phyloP scores from a whole-genome alignment of 1,139 yeast species.

The Hemisphaericaspora lyxosophila region DNA sequence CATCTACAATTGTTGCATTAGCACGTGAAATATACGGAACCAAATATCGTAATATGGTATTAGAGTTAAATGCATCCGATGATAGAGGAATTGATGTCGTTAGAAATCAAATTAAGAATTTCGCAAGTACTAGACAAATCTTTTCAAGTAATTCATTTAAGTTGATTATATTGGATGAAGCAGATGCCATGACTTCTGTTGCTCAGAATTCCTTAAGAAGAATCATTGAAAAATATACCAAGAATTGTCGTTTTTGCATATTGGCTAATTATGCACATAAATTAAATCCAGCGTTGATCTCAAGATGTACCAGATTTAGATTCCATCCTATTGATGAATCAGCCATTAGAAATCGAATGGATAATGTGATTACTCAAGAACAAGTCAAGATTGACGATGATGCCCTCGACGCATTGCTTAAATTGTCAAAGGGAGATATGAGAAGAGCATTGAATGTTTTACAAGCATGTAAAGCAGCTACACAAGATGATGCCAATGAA shows the following conservation, averaged over 20 bases:
- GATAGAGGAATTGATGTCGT: constrained; percentile 88
- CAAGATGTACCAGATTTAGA: constrained; percentile 93
- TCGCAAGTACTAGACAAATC: constrained; percentile 89
- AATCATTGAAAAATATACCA: constrained; percentile 89
- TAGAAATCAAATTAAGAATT: constrained; percentile 78
- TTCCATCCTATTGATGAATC: constrained; percentile 75
- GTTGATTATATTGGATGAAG: constrained; percentile 90
- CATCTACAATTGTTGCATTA: constrained; percentile 87
- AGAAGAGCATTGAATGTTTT: constrained; percentile 89
- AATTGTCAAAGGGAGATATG: constrained; percentile 89
- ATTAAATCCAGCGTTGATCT: constrained; percentile 87
- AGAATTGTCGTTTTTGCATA: constrained; percentile 93
- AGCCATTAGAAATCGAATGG: constrained; percentile 68
- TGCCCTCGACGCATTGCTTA: constrained; percentile 67
- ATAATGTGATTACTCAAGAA: constrained; percentile 69
- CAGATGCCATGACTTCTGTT: constrained; percentile 97
- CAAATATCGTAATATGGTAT: constrained; percentile 81
- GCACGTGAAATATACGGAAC: constrained; percentile 91
- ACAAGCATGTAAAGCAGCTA: constrained; percentile 89
- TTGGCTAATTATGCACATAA: constrained; percentile 96
- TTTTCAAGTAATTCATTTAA: constrained; percentile 74
- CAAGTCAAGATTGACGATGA: constrained; percentile 53
- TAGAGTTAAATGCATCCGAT: constrained; percentile 86
- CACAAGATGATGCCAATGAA: constrained; percentile 46
- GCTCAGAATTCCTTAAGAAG: constrained; percentile 93